Evolutionary conservation across 2,329 filamentous ascomycete species (phyloP).

Genomic region (Dactylellina leptospora): DNA sequence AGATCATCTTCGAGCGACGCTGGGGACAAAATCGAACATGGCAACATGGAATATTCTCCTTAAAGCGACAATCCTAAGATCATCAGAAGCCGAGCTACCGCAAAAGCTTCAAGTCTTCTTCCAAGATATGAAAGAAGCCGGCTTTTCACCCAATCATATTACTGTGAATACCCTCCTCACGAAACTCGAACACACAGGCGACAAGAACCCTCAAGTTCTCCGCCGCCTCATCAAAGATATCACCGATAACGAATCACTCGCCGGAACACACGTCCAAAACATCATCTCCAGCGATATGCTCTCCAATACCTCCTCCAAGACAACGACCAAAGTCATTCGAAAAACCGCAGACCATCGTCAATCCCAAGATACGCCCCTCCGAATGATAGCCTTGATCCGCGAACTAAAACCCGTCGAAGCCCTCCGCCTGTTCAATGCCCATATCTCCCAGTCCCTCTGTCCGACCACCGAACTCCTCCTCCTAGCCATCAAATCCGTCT

Average conservation of each 20-base stretch:
- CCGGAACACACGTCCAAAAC: constrained; percentile 49
- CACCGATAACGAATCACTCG: constrained; percentile 26
- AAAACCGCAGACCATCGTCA: constrained; percentile 27
- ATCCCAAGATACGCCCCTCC: constrained; percentile 13
- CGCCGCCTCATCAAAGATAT: constrained; percentile 52
- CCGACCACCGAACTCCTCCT: constrained; percentile 36
- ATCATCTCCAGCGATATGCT: constrained; percentile 45
- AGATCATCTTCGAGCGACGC: constrained; percentile 37
- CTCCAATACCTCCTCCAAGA: constrained; percentile 30
- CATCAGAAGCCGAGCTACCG: constrained; percentile 30
- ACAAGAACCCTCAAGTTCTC: constrained; percentile 26
- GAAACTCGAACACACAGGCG: constrained; percentile 50
- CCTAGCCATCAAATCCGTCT: constrained; percentile 36
- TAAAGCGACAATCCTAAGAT: constrained; percentile 45
- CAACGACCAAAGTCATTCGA: constrained; percentile 19
- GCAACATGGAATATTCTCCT: constrained; percentile 56
- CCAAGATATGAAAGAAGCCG: constrained; percentile 50
- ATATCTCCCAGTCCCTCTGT: constrained; percentile 34
- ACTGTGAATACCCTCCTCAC: constrained; percentile 55
- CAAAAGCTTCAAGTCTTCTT: constrained; percentile 46
- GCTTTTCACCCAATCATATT: constrained; percentile 48
- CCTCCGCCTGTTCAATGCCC: constrained; percentile 24
- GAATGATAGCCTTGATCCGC: constrained; percentile 44
- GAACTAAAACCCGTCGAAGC: constrained; percentile 40
- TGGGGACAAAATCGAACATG: constrained; percentile 27